A percentile compares a stretch with the other conserved stretches of the same genome.
Evolutionary conservation across 163 green algal species (phyloP).

Genomic region (Chlorella variabilis): DNA sequence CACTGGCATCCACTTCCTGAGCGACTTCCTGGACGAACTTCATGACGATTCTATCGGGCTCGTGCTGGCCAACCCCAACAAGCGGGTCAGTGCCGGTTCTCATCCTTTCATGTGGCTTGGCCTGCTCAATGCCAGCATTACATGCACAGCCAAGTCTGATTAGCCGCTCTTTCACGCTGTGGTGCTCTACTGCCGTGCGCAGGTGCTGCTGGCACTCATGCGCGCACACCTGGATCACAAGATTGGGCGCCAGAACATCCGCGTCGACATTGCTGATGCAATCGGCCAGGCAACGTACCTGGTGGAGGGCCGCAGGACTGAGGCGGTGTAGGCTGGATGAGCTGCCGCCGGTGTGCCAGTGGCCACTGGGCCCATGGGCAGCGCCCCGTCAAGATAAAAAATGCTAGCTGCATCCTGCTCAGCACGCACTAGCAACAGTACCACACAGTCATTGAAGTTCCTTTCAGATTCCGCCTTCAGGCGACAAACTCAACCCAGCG

Average conservation of each 20-base stretch:
- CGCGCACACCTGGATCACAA: slow-evolving; percentile 21
- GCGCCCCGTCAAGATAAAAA: no score
- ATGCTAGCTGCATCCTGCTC: no score
- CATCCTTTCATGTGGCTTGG: no score
- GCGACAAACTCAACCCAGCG: no score
- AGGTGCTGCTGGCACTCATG: slow-evolving; percentile 28
- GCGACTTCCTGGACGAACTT: slow-evolving; percentile 25
- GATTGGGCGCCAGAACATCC: slow-evolving; percentile 23
- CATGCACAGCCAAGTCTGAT: background rate
- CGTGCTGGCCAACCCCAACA: slow-evolving; percentile 72
- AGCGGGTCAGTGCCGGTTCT: background rate
- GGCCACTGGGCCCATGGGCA: no score
- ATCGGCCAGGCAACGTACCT: background rate
- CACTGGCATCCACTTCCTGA: slow-evolving; percentile 64
- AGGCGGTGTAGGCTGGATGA: background rate
- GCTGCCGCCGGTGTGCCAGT: no score
- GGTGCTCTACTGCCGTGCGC: background rate
- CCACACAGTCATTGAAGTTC: no score
- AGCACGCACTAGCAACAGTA: no score
- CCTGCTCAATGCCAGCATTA: no score
- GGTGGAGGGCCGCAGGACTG: background rate
- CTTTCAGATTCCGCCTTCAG: no score
- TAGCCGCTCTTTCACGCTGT: background rate
- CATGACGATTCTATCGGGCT: slow-evolving; percentile 39
- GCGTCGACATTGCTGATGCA: slow-evolving; percentile 30